Base-by-base conservation (phyloP, 768 basidiomycete species). In the Termitomyces sp. region DNA sequence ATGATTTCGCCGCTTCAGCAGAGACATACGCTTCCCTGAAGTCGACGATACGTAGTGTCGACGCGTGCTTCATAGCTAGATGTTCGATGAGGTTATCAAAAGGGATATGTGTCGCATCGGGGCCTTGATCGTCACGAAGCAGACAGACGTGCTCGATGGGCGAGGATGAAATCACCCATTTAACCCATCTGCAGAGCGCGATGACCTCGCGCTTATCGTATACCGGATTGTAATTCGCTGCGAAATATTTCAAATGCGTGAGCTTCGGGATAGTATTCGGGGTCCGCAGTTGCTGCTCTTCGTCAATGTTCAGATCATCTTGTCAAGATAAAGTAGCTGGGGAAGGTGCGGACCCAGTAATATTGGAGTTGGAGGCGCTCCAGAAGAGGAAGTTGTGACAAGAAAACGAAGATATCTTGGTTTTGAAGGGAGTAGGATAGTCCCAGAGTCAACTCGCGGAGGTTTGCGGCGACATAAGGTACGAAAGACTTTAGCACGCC, bases 401-500 rank as follows among this genome's bases (percentile, higher is more conserved):
- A 67, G 58, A 82, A 82, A 5, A 61, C 52, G 62, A 82, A 83
- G 4, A 83, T 72, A 54, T 85, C 80, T 31, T 75, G 72, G 59
- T 85, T 71, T 0, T 76, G 77, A 44, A 87, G 70, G 2, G 84
- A 84, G 62, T 85, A 87, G 0, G 84, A 85, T 1, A 86, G 60
- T 0, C 84, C 84, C 2, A 85, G 61, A 3, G 77, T 74, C 42
- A 85, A 68, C 12, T 73, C 66, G 10, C 63, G 65, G 21, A 81
- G 59, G 17, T 60, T 65, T 46, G 65, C 44, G 41, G 67, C 58
- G 1, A 82, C 52, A 32, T 73, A 69, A 0, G 80, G 78, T 5
- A 75, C 11, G 50, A 84, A 68, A 0, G 75, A 73, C 19, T 69
- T 75, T 3, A 87, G 68, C 2, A 85, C 80, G 0, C 84, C 83